Evolutionary conservation across 1,139 yeast genomes (phyloP).

Genomic region (Sugiyamaella japonica): DNA sequence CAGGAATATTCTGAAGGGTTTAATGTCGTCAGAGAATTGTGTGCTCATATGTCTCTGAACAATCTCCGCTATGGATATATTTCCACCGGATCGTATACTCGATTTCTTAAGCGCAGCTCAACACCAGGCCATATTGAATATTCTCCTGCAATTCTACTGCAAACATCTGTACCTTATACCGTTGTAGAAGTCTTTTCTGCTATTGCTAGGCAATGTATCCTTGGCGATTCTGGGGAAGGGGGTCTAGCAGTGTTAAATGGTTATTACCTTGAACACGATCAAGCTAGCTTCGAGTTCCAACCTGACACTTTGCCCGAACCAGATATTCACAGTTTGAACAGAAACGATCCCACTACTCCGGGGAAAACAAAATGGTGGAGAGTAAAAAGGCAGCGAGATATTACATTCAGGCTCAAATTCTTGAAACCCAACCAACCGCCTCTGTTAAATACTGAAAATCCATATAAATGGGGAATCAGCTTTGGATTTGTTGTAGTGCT

Average conservation of each 20-base stretch:
- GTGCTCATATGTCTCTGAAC: conserved; percentile 28
- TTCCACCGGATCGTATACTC: conserved; percentile 27
- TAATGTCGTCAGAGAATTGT: conserved; percentile 12
- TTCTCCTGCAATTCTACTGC: conserved; percentile 25
- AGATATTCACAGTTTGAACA: conserved; percentile 26
- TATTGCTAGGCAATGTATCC: conserved; percentile 10
- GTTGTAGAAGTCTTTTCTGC: conserved; percentile 21
- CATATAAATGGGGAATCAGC: conserved; percentile 20
- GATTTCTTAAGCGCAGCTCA: conserved; percentile 27
- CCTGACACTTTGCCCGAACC: conserved; percentile 29
- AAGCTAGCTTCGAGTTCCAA: conserved; percentile 16
- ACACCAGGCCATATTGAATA: conserved; percentile 22
- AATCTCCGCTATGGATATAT: conserved; percentile 32
- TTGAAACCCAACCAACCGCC: conserved; percentile 15
- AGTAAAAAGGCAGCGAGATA: conserved; percentile 21
- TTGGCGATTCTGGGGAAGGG: conserved; percentile 23
- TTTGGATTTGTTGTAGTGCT: conserved; percentile 15
- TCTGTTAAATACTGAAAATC: conserved; percentile 10
- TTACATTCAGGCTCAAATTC: conserved; percentile 17
- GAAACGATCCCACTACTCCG: conserved; percentile 22
- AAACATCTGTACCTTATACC: conserved; percentile 9
- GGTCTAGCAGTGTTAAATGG: neutral
- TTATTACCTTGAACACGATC: conserved; percentile 20
- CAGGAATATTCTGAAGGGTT: neutral
- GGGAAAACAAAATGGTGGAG: conserved; percentile 32